Evolutionary conservation across 73 alveolate genomes (phyloP).

Genomic region (Uronychia setigera): DNA sequence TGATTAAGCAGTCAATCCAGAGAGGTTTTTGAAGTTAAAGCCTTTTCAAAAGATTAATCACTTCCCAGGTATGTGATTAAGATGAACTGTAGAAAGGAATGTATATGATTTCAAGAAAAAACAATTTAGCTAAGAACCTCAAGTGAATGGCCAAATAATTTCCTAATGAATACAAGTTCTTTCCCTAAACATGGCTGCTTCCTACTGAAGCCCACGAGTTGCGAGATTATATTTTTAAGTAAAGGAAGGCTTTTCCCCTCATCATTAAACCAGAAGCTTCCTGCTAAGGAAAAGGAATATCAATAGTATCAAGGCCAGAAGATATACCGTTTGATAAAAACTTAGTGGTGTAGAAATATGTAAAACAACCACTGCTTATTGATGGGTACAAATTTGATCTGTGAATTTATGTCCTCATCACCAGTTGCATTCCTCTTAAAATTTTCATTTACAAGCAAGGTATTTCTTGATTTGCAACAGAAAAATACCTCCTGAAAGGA

Average conservation of each 20-base stretch:
- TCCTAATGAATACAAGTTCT: conserved; percentile 71
- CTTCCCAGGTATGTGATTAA: conserved; percentile 69
- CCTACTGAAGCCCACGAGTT: conserved; percentile 79
- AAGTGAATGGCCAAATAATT: conserved; percentile 65
- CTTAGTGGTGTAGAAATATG: conserved; percentile 70
- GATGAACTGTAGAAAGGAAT: conserved; percentile 22
- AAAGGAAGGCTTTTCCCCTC: conserved; percentile 37
- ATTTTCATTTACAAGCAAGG: not conserved
- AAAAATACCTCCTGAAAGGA: not conserved
- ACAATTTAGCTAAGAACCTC: conserved; percentile 74
- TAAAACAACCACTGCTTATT: conserved; percentile 76
- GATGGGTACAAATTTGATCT: conserved; percentile 89
- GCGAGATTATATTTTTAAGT: conserved; percentile 22
- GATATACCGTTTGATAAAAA: conserved; percentile 19
- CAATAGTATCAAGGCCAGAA: not conserved
- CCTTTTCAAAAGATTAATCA: conserved; percentile 77
- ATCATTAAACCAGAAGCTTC: conserved; percentile 66
- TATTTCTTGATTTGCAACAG: not conserved
- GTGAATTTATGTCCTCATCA: conserved; percentile 72
- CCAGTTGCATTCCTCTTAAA: conserved; percentile 8
- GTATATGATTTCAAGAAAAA: conserved; percentile 81
- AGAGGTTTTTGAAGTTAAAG: conserved; percentile 49
- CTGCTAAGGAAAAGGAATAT: conserved; percentile 75
- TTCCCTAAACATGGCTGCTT: conserved; percentile 77
- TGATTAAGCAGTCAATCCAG: conserved; percentile 48